Evolutionary conservation across 2,329 filamentous ascomycete genomes (phyloP).

Genomic region (Pyrenophora graminea): DNA sequence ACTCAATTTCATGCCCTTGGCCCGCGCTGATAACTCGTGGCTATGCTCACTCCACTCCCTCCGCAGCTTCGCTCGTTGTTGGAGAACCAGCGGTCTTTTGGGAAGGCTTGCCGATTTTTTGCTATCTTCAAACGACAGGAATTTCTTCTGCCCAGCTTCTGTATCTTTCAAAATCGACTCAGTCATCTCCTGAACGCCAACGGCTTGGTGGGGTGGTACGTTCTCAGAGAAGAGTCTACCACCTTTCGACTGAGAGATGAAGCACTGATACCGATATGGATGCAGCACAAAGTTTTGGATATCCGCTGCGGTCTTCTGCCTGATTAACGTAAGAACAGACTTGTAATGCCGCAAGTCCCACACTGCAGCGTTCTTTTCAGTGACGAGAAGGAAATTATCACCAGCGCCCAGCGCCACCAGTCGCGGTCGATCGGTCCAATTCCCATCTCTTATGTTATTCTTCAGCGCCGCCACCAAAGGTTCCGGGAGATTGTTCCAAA

Average conservation of each 20-base stretch:
- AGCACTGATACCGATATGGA: constrained; percentile 39
- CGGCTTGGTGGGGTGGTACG: constrained; percentile 29
- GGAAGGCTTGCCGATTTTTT: constrained; percentile 6
- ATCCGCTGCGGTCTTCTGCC: constrained; percentile 25
- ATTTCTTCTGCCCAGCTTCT: constrained; percentile 6
- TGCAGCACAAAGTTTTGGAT: constrained; percentile 32
- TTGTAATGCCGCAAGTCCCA: constrained; percentile 37
- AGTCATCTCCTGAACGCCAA: constrained; percentile 25
- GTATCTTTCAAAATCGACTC: constrained; percentile 27
- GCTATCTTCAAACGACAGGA: constrained; percentile 8
- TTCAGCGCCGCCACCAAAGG: constrained; percentile 31
- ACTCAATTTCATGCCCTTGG: constrained; percentile 35
- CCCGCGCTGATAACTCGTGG: constrained; percentile 31
- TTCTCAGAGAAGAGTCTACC: constrained; percentile 34
- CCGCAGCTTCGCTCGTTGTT: constrained; percentile 29
- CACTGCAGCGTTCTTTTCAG: constrained; percentile 33
- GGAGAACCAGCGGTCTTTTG: constrained; percentile 19
- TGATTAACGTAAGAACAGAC: constrained; percentile 23
- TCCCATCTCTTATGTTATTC: constrained; percentile 33
- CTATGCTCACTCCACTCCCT: constrained; percentile 35
- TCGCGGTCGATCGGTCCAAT: constrained; percentile 38
- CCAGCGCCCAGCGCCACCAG: constrained; percentile 39
- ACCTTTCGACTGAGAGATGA: constrained; percentile 28
- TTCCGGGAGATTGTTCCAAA: constrained; percentile 41
- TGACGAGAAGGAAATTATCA: constrained; percentile 37